Base-by-base conservation (phyloP, 2,329 filamentous ascomycete genomes). In the Seiridium cupressi region DNA sequence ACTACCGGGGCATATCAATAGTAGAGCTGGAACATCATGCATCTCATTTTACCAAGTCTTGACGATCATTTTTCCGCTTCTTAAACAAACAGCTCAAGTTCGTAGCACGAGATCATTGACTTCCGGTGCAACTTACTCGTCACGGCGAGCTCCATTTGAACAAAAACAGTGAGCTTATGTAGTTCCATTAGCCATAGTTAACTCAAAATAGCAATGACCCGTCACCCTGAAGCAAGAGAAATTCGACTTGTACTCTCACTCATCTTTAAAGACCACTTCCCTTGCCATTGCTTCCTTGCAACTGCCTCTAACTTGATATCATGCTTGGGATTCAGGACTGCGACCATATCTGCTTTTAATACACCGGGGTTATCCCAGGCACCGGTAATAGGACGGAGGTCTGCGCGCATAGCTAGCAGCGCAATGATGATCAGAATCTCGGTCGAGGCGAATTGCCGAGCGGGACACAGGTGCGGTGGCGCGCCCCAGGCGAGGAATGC, bases 401-500 rank as follows among this genome's bases (percentile, higher is more conserved):
- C 68, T 6, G 67, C 59, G 44, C 66, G 56, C 56, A 69, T 48
- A 9, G 60, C 63, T 47, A 70, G 47, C 44, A 71, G 44, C 13
- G 70, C 69, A 13, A 63, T 55, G 38, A 71, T 57, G n/a, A 65
- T 62, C 44, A 72, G 35, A 36, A 69, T 62, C 59, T 68, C 68
- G 8, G 66, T 66, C n/a, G 62, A 64, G 3, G 68, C 68, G 56
- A 70, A 70, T 44, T 69, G 66, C 18, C 70, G 61, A n/a, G 65
- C 70, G 10, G 68, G 70, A 49, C 70, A 71, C 34, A 70, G 55
- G 58, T 69, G 64, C 11, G 68, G 66, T 32, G 55, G 55, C 2
- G 44, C 44, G n/a, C 55, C 55, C 55, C 55, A 58, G 18, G 55
- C 40, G 26, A 67, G 62, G 36, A 65, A 66, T 5, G 57, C 56